A percentile compares a stretch with the other conserved stretches of the same genome.
Conservation (phyloP, 2,329 filamentous ascomycete species). For the Sarocladiaceae sp. region DNA sequence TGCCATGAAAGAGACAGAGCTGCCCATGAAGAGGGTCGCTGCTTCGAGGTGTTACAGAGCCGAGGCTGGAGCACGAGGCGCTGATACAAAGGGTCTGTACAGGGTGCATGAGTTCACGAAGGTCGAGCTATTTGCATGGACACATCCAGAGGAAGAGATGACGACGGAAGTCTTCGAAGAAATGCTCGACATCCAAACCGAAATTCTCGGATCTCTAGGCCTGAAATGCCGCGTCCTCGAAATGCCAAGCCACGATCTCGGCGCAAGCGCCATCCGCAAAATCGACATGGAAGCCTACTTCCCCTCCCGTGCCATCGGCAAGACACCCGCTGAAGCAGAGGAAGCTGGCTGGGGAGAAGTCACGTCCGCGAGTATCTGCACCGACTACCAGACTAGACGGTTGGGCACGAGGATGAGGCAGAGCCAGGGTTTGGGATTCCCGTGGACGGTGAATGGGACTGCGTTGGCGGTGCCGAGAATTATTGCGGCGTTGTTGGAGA, state of each 20-base stretch:
- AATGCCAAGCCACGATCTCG: constrained; percentile 86
- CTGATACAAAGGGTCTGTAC: constrained; percentile 91
- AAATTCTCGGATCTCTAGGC: constrained; percentile 72
- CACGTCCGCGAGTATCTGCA: constrained; percentile 85
- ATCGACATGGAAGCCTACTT: constrained; percentile 94
- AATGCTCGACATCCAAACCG: constrained; percentile 80
- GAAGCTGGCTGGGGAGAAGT: constrained; percentile 85
- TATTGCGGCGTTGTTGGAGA: constrained; percentile 83
- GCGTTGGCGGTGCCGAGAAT: constrained; percentile 88
- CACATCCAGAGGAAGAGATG: constrained; percentile 47
- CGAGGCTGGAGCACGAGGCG: constrained; percentile 85
- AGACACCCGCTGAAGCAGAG: constrained; percentile 10
- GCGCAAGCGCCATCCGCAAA: constrained; percentile 82
- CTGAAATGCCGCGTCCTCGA: constrained; percentile 86
- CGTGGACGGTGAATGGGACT: constrained; percentile 91
- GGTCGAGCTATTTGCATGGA: constrained; percentile 97
- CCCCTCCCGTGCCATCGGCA: constrained; percentile 61
- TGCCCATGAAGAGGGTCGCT: constrained; percentile 78
- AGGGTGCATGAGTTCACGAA: constrained; percentile 98
- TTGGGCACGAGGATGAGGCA: constrained; percentile 69
- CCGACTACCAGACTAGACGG: constrained; percentile 86
- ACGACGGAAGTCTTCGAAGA: constrained; percentile 69
- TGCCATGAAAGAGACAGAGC: constrained; percentile 56
- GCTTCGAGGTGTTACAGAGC: constrained; percentile 92
- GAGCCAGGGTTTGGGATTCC: constrained; percentile 58